Base-by-base conservation (phyloP, 768 basidiomycete genomes). In the Symmetrospora coprosmae region DNA sequence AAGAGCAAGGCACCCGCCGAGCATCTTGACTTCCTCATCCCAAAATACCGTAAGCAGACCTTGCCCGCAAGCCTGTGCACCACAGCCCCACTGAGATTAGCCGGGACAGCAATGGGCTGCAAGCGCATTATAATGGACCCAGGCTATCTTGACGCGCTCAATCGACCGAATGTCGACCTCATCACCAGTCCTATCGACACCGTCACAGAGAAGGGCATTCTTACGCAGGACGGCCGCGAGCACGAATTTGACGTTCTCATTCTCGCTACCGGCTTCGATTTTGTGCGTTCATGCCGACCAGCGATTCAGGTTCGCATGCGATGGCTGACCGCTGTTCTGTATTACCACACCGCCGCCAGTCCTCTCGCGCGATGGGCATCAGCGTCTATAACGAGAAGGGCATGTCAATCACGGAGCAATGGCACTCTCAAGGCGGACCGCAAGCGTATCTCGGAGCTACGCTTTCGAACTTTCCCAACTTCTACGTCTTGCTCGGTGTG, bases 11-110 rank as follows among this genome's bases (percentile, higher is more conserved):
- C 67, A 1, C 67, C 67, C n/a, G 37, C 56, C 52, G 61, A 67
- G 50, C 67, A 68, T 31, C 67, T 66, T 31, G 53, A 49, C 27
- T 63, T 63, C 46, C 33, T 63, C 2, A 33, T 56, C 7, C 62
- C 62, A 0, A 58, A 50, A 19, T 49, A 60, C 38, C 41, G 62
- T 14, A 28, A 60, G 27, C 38, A 50, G 60, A 47, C 31, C 25
- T 61, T 4, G 60, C 48, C 2, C 50, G 60, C 48, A 61, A 61
- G 50, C 48, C 48, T 17, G 30, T 47, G 11, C n/a, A n/a, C n/a
- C n/a, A n/a, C n/a, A n/a, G n/a, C n/a, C n/a, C n/a, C n/a, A n/a
- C n/a, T n/a, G n/a, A n/a, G n/a, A n/a, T n/a, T n/a, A n/a, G n/a
- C n/a, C n/a, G n/a, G n/a, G n/a, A n/a, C n/a, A n/a, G n/a, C n/a